Base-by-base conservation (phyloP, 2,329 filamentous ascomycete genomes). In the Orbilia ellipsospora region DNA sequence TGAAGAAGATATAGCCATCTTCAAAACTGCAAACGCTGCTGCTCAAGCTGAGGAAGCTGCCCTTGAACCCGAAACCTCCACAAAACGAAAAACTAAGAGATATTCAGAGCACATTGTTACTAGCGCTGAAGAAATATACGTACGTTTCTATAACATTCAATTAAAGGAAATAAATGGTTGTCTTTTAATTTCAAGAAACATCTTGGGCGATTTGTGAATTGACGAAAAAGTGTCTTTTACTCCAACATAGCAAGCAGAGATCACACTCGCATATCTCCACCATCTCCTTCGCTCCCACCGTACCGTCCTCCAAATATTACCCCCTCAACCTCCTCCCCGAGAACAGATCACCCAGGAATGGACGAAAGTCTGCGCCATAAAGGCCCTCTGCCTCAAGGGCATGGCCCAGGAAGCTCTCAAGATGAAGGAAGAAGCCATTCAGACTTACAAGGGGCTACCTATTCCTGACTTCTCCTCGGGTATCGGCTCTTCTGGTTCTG, bases 1-100 rank as follows among this genome's bases (percentile, higher is more conserved):
- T 31, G 73, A 77, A n/a, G 73, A 77, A 16, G 73, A 77, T 55
- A 77, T 77, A 26, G 73, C 73, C 56, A 55, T 67, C 26, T 77
- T 77, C 26, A 77, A 77, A 55, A 16, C 67, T 13, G 66, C 69
- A 26, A 77, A 77, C 65, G 73, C 73, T 15, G 73, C 73, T 15
- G 65, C 60, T 1, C 57, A 40, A 8, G 66, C 62, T 13, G 73
- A 64, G 26, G 65, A 66, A 42, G 66, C 61, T 2, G 59, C 40
- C 51, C 23, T 23, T 6, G 66, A 70, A 26, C 36, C 66, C 15
- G 66, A 70, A 28, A 57, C 56, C 4, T 50, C 59, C 18, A 7
- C 31, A 36, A 75, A 77, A 31, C 67, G 73, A 42, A 77, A 72
- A 67, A 45, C 63, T 10, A 77, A 72, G 20, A 60, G 61, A 18